Conservation (phyloP, 352 stramenopile species). For the Phytopythium delawarense region DNA sequence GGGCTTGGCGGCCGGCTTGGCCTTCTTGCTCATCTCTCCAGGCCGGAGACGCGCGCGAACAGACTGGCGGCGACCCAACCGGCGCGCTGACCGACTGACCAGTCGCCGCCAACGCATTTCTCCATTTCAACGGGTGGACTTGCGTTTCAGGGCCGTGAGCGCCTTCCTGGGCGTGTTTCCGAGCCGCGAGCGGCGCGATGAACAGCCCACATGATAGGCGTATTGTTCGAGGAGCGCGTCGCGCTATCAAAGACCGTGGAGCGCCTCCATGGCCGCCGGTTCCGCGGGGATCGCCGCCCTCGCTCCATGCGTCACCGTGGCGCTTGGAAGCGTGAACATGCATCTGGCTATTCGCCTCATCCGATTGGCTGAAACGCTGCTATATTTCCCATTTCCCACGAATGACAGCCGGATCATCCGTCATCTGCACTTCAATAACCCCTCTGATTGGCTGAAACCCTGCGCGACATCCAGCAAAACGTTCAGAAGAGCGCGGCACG, state of each 20-base stretch:
- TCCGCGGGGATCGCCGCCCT: neutral
- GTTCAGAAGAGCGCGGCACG: neutral
- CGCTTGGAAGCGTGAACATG: neutral
- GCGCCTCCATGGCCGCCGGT: neutral
- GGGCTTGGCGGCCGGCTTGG: constrained; percentile 24
- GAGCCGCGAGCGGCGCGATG: neutral
- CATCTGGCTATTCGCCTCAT: neutral
- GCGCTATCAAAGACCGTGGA: neutral
- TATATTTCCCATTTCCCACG: neutral
- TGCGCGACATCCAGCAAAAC: neutral
- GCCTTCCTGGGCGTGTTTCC: neutral
- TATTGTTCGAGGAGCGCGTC: neutral
- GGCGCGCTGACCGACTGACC: neutral
- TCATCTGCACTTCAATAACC: neutral
- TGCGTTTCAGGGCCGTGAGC: neutral
- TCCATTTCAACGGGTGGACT: neutral
- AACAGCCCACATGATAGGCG: neutral
- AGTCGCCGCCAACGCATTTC: neutral
- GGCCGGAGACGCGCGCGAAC: neutral
- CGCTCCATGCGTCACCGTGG: neutral
- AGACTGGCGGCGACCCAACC: too few relatives aligned
- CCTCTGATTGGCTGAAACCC: neutral
- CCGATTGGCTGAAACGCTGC: neutral
- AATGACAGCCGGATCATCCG: neutral
- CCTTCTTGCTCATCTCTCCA: constrained; percentile 54